Evolutionary conservation across 768 basidiomycete genomes (phyloP).

Genomic region (Trametes cubensis): DNA sequence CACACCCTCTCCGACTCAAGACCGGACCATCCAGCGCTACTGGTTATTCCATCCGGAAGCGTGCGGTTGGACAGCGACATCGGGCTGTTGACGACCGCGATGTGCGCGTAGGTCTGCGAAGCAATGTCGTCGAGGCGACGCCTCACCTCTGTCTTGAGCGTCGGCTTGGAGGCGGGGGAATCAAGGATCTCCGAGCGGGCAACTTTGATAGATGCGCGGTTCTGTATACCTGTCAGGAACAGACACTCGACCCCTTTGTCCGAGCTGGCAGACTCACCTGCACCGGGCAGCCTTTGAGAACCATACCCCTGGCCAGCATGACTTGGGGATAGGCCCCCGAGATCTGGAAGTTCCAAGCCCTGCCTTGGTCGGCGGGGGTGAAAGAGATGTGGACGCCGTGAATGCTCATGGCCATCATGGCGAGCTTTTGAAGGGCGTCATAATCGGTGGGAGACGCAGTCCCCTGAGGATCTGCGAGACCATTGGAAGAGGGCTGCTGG

Average conservation of each 20-base stretch:
- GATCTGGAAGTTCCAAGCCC: conserved; percentile 87
- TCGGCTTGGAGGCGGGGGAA: conserved; percentile 73
- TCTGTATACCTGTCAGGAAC: conserved; percentile 44
- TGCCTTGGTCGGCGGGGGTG: conserved; percentile 68
- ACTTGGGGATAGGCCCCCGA: conserved; percentile 93
- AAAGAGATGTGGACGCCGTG: conserved; percentile 87
- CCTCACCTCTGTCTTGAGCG: conserved; percentile 80
- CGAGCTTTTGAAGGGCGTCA: conserved; percentile 79
- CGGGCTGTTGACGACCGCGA: conserved; percentile 90
- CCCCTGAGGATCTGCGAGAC: conserved; percentile 35
- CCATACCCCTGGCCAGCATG: conserved; percentile 84
- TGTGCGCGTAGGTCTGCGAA: conserved; percentile 87
- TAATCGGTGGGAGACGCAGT: conserved; percentile 51
- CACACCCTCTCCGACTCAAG: conserved; percentile 94
- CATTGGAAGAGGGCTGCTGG: conserved; percentile 35
- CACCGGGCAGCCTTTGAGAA: conserved; percentile 87
- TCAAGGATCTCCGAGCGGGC: conserved; percentile 93
- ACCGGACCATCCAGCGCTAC: conserved; percentile 81
- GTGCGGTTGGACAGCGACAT: conserved; percentile 73
- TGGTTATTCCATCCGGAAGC: conserved; percentile 76
- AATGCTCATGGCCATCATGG: conserved; percentile 69
- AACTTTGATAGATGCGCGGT: conserved; percentile 85
- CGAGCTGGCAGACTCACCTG: conserved; percentile 51
- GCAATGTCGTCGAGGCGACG: conserved; percentile 93
- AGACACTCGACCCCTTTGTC: not conserved